Evolutionary conservation across 2,329 filamentous ascomycete genomes (phyloP), one percentile per base, ranked within the genome.

Genomic region (Thermothelomyces thermophilus): DNA sequence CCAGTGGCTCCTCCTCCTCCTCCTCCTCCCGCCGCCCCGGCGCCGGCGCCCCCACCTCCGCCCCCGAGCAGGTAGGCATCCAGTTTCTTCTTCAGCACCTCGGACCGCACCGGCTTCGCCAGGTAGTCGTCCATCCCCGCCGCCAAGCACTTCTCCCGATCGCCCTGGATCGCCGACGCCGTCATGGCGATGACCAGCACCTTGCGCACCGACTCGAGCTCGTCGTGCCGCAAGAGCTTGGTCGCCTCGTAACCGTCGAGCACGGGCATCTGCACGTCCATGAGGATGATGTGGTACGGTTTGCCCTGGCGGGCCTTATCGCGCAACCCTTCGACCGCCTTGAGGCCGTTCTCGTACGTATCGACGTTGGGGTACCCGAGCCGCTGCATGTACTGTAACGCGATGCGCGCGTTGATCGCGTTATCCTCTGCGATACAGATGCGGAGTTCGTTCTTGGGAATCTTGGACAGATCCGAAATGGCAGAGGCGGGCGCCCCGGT

Each of bases 111-210:
- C 1, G 91, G 91, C 65, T 97, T 97, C 14, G 91, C 90, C 1
- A 96, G 79, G 62, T 96, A 97, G 62, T 96, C 93, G 66, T 96
- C 95, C 91, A 97, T 97, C 39, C 91, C 91, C 1, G 89, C 88
- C 43, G 90, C 88, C n/a, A 96, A 72, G 60, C 91, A 96, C 69
- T 95, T 96, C 65, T 97, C 91, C 41, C 90, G 78, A 64, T 97
- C 91, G 16, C 91, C 91, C 64, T 93, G 87, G 54, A 97, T 97
- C 3, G 91, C 91, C 22, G 85, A 90, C 1, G 91, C 91, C 1
- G 91, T 97, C 91, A 97, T 96, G 48, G 91, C 91, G 60, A 97
- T 96, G 42, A 97, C 87, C n/a, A 96, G 73, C 1, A 94, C 81
- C 56, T 87, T 83, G 46, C 87, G 78, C 10, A 97, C 88, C 7